Percentiles rank a stretch among this genome's conserved stretches.
Conservation (phyloP, 495 filamentous ascomycete genomes). For the Bathelium albidoporum region DNA sequence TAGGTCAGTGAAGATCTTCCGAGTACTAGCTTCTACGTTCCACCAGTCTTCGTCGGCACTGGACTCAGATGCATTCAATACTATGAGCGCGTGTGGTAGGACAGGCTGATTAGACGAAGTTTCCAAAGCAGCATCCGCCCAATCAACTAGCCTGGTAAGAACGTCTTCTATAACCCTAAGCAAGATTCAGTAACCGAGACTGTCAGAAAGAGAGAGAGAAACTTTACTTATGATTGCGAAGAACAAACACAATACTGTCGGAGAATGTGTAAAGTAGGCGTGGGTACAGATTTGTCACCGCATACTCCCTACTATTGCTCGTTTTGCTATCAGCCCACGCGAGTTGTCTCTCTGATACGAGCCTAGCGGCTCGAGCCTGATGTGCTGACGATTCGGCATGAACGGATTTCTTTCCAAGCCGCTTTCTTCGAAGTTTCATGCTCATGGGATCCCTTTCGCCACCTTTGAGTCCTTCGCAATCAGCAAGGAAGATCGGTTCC, state of each 20-base stretch:
- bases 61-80: constrained; percentile 41
- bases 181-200: background rate
- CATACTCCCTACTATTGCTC: constrained; percentile 31
- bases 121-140: constrained; percentile 36
- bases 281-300: constrained; percentile 43
- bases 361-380: background rate
- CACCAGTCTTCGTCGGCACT: constrained; percentile 38
- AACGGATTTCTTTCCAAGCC: background rate
- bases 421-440: background rate
- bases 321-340: constrained; percentile 37
- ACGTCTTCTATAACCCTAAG: constrained; percentile 20
- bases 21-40: constrained; percentile 39
- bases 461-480: constrained; percentile 47
- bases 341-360: constrained; percentile 8
- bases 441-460: constrained; percentile 29
- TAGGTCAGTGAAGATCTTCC: constrained; percentile 26
- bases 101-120: constrained; percentile 46
- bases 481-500: constrained; percentile 45
- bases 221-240: constrained; percentile 18
- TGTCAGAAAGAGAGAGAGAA: background rate
- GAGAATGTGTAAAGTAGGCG: constrained; percentile 38
- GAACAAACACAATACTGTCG: constrained; percentile 29
- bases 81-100: constrained; percentile 46
- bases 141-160: constrained; percentile 35
- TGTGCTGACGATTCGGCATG: background rate